Conservation (phyloP, 2,329 filamentous ascomycete species). For the Harringtonia aguacate region DNA sequence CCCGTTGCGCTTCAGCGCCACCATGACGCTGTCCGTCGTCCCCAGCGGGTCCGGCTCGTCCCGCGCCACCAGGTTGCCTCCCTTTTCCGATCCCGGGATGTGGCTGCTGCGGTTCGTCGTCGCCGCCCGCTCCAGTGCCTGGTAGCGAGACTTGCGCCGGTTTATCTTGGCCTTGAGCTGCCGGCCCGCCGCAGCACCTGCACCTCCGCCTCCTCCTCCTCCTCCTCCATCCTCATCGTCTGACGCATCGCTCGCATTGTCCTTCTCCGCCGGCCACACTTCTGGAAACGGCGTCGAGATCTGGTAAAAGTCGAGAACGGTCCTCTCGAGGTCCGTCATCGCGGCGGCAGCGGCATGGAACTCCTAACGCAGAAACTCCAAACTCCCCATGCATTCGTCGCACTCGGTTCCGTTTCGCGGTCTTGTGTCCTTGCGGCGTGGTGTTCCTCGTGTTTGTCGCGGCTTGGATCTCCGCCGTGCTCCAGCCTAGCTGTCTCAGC, state of each 20-base stretch:
- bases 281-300: conserved; percentile 67
- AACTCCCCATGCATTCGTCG: no score
- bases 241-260: conserved; percentile 50
- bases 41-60: conserved; percentile 91
- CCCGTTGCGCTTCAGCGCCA: conserved; percentile 64
- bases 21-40: conserved; percentile 76
- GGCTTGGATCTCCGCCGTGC: no score
- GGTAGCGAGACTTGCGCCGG: conserved; percentile 67
- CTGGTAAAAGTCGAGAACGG: conserved; percentile 82
- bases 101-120: conserved; percentile 58
- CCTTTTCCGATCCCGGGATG: conserved; percentile 51
- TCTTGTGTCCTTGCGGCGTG: no score
- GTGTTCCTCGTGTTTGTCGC: no score
- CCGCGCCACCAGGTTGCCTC: conserved; percentile 68
- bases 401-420: no score
- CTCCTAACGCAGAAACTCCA: no score
- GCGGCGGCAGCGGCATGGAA: conserved; percentile 9
- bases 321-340: conserved; percentile 63
- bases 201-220: conserved; percentile 40
- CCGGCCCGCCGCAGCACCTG: no score
- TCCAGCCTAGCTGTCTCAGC: no score
- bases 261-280: conserved; percentile 78
- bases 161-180: conserved; percentile 36
- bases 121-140: conserved; percentile 67
- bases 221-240: conserved; percentile 45